Evolutionary conservation across 768 basidiomycete species (phyloP).

Genomic region (Podaxis mareebaensis): DNA sequence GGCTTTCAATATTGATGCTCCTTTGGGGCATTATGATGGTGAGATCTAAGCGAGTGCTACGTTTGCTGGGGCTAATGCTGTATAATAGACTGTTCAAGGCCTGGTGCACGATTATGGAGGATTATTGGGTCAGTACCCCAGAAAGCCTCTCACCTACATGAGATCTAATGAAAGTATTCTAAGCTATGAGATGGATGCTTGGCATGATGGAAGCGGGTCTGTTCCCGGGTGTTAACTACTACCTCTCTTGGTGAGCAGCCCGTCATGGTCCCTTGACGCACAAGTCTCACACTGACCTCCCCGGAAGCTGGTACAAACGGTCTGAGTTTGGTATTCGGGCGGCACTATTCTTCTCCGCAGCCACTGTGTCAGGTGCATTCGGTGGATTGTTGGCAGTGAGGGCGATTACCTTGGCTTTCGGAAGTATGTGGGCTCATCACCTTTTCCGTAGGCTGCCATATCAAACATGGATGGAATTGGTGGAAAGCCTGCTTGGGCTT

Average conservation of each 20-base stretch:
- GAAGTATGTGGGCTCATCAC: not conserved
- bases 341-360: slow-evolving; percentile 75
- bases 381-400: slow-evolving; percentile 71
- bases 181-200: slow-evolving; percentile 71
- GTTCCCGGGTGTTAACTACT: slow-evolving; percentile 66
- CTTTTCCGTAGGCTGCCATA: slow-evolving; percentile 49
- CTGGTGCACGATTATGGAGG: slow-evolving; percentile 68
- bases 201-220: slow-evolving; percentile 76
- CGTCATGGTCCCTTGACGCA: slow-evolving; percentile 9
- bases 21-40: slow-evolving; percentile 80
- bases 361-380: slow-evolving; percentile 82
- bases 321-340: slow-evolving; percentile 72
- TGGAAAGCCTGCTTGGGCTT: slow-evolving; percentile 65
- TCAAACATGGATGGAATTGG: slow-evolving; percentile 72
- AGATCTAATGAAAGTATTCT: not conserved
- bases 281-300: not conserved
- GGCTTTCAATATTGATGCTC: slow-evolving; percentile 75
- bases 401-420: slow-evolving; percentile 15
- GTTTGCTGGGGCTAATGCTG: not conserved
- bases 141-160: not conserved
- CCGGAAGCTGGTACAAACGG: slow-evolving; percentile 54
- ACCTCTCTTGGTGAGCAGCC: slow-evolving; percentile 64
- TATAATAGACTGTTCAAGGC: slow-evolving; percentile 66
- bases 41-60: slow-evolving; percentile 14
- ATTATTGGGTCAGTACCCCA: slow-evolving; percentile 51